phyloP scores from a whole-genome alignment of 2,329 filamentous ascomycete genomes.

The Hymenoscyphus fraxineus region DNA sequence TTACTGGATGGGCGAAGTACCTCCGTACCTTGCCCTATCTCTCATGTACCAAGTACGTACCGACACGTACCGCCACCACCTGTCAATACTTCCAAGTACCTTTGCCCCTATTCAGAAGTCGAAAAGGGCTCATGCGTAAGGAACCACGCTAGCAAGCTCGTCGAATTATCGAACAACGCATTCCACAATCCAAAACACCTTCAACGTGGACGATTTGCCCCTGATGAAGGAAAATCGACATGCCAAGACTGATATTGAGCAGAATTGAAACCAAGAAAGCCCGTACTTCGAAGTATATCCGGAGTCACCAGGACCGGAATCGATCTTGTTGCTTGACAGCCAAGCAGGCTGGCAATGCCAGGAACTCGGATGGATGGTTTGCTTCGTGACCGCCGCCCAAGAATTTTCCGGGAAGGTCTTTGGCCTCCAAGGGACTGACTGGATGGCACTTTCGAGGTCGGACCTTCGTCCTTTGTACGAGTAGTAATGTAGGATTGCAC shows the following conservation, averaged over 20 bases:
- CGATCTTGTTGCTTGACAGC: not conserved
- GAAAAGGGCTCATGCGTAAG: not conserved
- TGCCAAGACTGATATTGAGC: not conserved
- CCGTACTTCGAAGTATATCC: constrained; percentile 1
- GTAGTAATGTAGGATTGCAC: not conserved
- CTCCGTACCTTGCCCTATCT: not conserved
- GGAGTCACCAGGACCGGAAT: not conserved
- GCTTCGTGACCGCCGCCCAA: not conserved
- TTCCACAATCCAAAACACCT: constrained; percentile 1
- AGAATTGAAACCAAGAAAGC: constrained; percentile 8
- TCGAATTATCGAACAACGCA: not conserved
- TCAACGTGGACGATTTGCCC: not conserved
- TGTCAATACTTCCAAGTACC: not conserved
- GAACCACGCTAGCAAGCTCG: not conserved
- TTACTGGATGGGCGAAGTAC: not conserved
- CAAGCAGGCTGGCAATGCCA: constrained; percentile 3
- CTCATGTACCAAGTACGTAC: not conserved
- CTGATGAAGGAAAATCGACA: not conserved
- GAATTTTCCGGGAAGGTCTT: not conserved
- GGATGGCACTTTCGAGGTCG: not conserved
- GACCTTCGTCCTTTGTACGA: too few species aligned
- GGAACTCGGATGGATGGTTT: not conserved
- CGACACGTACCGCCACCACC: not conserved
- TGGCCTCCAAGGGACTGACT: not conserved
- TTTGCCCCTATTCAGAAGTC: not conserved